Percentiles rank a stretch among this genome's conserved stretches.
Conservation (phyloP, 2,329 filamentous ascomycete genomes). For the Aureobasidium sp. region DNA sequence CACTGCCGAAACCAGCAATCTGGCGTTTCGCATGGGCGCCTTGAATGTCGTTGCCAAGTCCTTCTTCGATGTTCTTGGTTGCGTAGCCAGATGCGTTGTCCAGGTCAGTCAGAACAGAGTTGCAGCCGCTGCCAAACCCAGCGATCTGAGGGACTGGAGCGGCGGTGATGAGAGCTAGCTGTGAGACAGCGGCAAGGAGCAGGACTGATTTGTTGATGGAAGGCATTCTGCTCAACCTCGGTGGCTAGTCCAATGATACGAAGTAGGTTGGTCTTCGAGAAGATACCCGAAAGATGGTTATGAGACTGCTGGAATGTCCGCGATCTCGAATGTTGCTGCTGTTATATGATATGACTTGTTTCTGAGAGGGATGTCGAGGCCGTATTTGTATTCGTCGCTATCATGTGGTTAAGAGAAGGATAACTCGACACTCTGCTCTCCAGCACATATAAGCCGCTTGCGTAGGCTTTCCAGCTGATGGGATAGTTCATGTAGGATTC, state of each 20-base stretch:
- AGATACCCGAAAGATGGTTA: too few species aligned
- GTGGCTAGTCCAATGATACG: too few species aligned
- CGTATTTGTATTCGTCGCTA: neutral
- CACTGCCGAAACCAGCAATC: neutral
- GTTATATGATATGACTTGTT: too few species aligned
- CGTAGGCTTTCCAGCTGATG: neutral
- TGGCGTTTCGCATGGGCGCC: neutral
- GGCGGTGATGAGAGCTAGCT: neutral
- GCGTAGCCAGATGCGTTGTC: neutral
- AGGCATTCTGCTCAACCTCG: neutral
- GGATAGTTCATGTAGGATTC: too few species aligned
- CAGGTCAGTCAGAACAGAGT: neutral
- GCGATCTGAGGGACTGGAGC: neutral
- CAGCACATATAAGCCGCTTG: neutral
- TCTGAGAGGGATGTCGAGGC: neutral
- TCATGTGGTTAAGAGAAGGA: neutral
- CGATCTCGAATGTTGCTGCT: too few species aligned
- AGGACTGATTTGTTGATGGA: neutral
- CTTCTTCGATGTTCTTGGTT: neutral
- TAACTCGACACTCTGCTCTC: neutral
- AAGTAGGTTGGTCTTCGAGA: too few species aligned
- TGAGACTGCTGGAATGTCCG: too few species aligned
- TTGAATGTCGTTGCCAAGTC: neutral
- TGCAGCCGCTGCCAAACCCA: neutral
- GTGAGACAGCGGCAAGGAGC: neutral